These are phyloP conservation scores for Phytophthora pini DNA, from an alignment of 352 stramenopile species.

Conservation along the genomic window DNA sequence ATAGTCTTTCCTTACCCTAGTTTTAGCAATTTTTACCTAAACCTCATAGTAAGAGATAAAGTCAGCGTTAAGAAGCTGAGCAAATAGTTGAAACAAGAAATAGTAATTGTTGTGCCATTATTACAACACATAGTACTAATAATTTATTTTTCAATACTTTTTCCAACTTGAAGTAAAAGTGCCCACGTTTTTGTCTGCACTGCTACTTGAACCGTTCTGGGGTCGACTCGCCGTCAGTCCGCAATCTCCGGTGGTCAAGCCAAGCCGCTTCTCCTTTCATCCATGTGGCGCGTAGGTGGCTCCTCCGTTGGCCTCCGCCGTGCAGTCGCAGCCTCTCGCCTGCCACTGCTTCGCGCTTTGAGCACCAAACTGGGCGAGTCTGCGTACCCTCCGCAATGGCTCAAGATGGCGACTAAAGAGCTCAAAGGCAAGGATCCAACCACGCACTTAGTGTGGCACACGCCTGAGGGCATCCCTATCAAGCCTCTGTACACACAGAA, in stretches of 20 bases:
- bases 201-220: constrained; percentile 9
- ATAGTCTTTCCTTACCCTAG: too few relatives aligned
- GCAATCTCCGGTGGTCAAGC: constrained; percentile 12
- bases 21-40: too few relatives aligned
- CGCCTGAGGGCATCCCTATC: constrained; percentile 94
- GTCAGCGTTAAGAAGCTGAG: too few relatives aligned
- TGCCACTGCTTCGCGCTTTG: constrained; percentile 27
- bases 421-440: constrained; percentile 82
- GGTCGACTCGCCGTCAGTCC: constrained; percentile 6
- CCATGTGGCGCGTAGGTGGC: constrained; percentile 27
- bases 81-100: too few relatives aligned
- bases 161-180: constrained; percentile 19
- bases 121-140: neutral
- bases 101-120: too few relatives aligned
- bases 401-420: constrained; percentile 79
- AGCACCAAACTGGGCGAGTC: constrained; percentile 42
- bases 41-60: too few relatives aligned
- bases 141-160: too few relatives aligned
- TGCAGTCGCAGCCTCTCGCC: neutral
- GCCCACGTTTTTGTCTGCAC: neutral
- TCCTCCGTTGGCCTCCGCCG: constrained; percentile 4
- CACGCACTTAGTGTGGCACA: constrained; percentile 78
- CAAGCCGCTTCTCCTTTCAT: constrained; percentile 4
- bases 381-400: constrained; percentile 54
- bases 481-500: constrained; percentile 95